Base-by-base conservation (phyloP, 2,329 filamentous ascomycete species). In the Coniella lustricola region DNA sequence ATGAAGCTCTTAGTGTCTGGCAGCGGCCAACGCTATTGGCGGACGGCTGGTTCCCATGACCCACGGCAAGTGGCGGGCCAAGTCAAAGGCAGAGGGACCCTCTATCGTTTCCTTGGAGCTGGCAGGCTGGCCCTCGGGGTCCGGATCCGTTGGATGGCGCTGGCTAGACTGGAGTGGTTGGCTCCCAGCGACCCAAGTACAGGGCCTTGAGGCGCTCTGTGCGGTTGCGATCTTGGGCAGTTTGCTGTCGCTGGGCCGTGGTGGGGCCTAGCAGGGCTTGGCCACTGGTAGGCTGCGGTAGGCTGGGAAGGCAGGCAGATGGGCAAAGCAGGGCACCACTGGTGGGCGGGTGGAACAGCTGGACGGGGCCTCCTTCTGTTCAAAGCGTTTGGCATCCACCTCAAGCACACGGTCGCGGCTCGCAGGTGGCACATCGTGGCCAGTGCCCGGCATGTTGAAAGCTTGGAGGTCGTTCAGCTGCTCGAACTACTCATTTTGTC, bases 131-230 rank as follows among this genome's bases (percentile, higher is more conserved):
- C 25, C 40, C 40, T 33, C 40, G 25, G 29, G 40, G 29, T 33
- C 40, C 40, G 29, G 40, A 42, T 13, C 35, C 39, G 35, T 25
- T 32, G 44, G 44, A 38, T 29, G 21, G 18, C 39, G 38, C 22
- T 47, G 45, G 38, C n/a, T n/a, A n/a, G n/a, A n/a, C n/a, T n/a
- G n/a, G n/a, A n/a, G n/a, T n/a, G n/a, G n/a, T n/a, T n/a, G n/a
- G n/a, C n/a, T n/a, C n/a, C n/a, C n/a, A n/a, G 38, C 32, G 12
- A 9, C 40, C 32, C n/a, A n/a, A n/a, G n/a, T n/a, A 46, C 39
- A 41, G 7, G 38, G 48, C 44, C 48, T 48, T 44, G 31, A 34
- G 20, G 36, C 38, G 50, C 38, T 44, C 50, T 43, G 50, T 52
- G 50, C 50, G 34, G 31, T 22, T 29, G 10, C 20, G 29, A 31